Conservation (phyloP, 2,329 filamentous ascomycete species). For the Colletotrichum viniferum region DNA sequence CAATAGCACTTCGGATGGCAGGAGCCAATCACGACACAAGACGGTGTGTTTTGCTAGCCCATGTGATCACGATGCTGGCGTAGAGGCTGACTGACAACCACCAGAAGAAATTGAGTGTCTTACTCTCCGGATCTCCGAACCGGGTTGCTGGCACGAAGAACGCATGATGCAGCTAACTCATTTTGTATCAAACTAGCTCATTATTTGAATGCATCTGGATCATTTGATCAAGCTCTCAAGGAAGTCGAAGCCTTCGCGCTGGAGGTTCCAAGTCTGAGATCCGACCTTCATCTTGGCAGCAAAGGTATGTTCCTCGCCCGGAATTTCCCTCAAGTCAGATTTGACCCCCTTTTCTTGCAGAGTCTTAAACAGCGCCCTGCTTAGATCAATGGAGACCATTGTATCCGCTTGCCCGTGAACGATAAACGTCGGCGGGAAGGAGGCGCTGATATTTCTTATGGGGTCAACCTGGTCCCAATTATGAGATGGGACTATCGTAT, state of each 20-base stretch:
- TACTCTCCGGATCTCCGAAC: not conserved
- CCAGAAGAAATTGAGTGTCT: not conserved
- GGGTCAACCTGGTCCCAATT: slow-evolving; percentile 38
- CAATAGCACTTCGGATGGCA: not conserved
- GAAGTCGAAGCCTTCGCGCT: slow-evolving; percentile 45
- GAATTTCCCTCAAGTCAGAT: slow-evolving; percentile 40
- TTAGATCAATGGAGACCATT: slow-evolving; percentile 42
- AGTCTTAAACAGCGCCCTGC: slow-evolving; percentile 30
- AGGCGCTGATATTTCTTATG: slow-evolving; percentile 29
- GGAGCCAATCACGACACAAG: not conserved
- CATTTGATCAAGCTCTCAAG: slow-evolving; percentile 31
- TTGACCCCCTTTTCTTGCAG: slow-evolving; percentile 33
- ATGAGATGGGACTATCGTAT: slow-evolving; percentile 30
- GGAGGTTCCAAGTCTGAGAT: slow-evolving; percentile 35
- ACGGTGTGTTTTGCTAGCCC: not conserved
- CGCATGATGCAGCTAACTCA: not conserved
- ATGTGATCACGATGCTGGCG: not conserved
- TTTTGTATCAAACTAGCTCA: not conserved
- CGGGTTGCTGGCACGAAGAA: not conserved
- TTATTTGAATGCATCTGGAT: not conserved
- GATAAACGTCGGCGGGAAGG: slow-evolving; percentile 44
- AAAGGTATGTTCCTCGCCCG: slow-evolving; percentile 47
- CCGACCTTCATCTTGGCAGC: slow-evolving; percentile 44
- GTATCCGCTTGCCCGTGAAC: slow-evolving; percentile 42
- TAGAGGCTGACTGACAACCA: not conserved